Percentiles rank a stretch among this genome's conserved stretches.
phyloP scores from a whole-genome alignment of 2,329 filamentous ascomycete species.

The Aspergillus tubingensis region DNA sequence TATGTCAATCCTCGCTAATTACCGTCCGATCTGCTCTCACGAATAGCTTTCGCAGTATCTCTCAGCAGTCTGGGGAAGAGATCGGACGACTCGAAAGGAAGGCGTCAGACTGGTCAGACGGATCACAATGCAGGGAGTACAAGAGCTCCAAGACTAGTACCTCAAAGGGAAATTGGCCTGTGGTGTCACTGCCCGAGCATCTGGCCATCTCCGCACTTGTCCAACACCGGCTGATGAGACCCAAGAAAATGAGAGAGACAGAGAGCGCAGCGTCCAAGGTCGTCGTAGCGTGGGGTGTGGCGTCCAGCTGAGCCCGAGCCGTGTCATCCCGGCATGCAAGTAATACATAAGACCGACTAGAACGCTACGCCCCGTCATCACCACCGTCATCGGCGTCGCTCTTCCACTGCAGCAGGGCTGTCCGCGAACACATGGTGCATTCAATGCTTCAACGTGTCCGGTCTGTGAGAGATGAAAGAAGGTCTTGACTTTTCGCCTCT shows the following conservation, averaged over 20 bases:
- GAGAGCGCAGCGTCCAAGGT: background rate
- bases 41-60: background rate
- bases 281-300: constrained; percentile 25
- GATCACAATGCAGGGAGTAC: constrained; percentile 18
- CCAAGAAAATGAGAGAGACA: background rate
- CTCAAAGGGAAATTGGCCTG: constrained; percentile 17
- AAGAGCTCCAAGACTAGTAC: constrained; percentile 4
- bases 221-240: constrained; percentile 12
- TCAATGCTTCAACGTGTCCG: background rate
- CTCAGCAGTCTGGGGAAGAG: background rate
- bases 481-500: too few relatives aligned
- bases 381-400: constrained; percentile 7
- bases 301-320: constrained; percentile 27
- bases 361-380: constrained; percentile 13
- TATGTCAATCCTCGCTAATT: background rate
- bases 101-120: background rate
- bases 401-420: background rate
- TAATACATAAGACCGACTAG: constrained; percentile 19
- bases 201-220: constrained; percentile 15
- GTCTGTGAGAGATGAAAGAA: background rate
- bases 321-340: constrained; percentile 25
- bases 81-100: background rate
- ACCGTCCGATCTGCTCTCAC: background rate
- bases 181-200: constrained; percentile 20
- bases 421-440: background rate